Evolutionary conservation across 139 green algal genomes (phyloP).

Genomic region (Limnomonas spitsbergensis): DNA sequence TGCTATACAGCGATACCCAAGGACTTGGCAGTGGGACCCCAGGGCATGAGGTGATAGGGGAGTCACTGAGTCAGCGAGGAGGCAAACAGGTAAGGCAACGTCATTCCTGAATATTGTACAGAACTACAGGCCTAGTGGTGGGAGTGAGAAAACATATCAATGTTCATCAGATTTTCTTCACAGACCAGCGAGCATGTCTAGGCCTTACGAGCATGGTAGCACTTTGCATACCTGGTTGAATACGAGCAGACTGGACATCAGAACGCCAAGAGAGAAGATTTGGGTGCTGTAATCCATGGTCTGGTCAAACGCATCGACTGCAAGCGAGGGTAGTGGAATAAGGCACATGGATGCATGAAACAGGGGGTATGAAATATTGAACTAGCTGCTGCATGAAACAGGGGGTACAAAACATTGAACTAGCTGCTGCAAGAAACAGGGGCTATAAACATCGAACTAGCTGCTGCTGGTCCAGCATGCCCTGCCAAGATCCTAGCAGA

Average conservation of each 20-base stretch:
- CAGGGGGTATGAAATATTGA: neutral
- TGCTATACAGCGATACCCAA: too few species aligned
- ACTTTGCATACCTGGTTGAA: conserved; percentile 92
- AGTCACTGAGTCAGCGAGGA: too few species aligned
- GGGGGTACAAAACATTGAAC: neutral
- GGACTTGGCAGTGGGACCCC: too few species aligned
- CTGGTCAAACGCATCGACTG: conserved; percentile 89
- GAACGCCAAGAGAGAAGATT: conserved; percentile 90
- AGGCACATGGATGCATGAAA: neutral
- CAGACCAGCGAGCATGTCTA: neutral
- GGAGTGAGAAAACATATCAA: too few species aligned
- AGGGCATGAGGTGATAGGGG: too few species aligned
- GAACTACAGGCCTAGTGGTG: too few species aligned
- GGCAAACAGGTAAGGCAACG: too few species aligned
- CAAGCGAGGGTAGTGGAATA: too few species aligned
- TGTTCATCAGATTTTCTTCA: too few species aligned
- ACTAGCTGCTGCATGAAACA: neutral
- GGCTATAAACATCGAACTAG: neutral
- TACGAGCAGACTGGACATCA: conserved; percentile 84
- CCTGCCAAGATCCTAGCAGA: neutral
- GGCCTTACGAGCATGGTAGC: too few species aligned
- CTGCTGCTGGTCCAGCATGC: neutral
- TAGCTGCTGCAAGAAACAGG: neutral
- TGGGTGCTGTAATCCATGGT: conserved; percentile 54
- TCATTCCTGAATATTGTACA: too few species aligned